Evolutionary conservation across 1,139 yeast genomes (phyloP), one percentile per base, ranked within the genome.

Genomic region (Pichiaceae sp.): DNA sequence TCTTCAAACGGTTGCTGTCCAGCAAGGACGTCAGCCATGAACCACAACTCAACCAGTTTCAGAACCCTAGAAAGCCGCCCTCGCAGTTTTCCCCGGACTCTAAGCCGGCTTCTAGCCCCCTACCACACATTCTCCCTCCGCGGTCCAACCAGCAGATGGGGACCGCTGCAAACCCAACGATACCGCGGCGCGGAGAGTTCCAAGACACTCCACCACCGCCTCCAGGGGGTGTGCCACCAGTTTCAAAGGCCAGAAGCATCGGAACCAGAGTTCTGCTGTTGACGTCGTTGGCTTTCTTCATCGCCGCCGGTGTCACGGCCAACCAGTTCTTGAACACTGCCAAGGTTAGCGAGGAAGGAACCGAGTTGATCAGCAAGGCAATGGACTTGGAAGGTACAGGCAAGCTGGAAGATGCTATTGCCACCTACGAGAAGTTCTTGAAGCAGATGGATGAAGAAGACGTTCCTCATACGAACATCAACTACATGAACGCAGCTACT

Each of bases 401-500:
- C 2, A 38, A 48, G n/a, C 33, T 43, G 20, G 36, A 44, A 3
- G 40, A 39, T 4, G 54, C 58, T 5, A 39, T 53, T 17, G 35
- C 38, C 2, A 23, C 37, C 15, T 53, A 49, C 37, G 25, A 43
- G 4, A 40, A 42, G 18, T 44, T 47, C 7, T 35, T 53, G 17
- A 33, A 39, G 6, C 36, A 40, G 17, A 33, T 46, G 23, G 54
- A 51, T 32, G 38, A 40, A 11, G 53, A 66, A 29, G 63, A 57
- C 0, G 52, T 82, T 53, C 73, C 73, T 42, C 67, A 66, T 9
- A 50, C 81, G 27, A 62, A 72, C 31, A 86, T 80, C 48, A 84
- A 78, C 49, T 81, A 77, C 51, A 85, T 96, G 0, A 95, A 96
- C 0, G 70, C 87, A 38, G 91, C 85, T 50, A 63, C 87, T 53